Conservation (phyloP, 75 land plant species). For the Pinus tabuliformis region DNA sequence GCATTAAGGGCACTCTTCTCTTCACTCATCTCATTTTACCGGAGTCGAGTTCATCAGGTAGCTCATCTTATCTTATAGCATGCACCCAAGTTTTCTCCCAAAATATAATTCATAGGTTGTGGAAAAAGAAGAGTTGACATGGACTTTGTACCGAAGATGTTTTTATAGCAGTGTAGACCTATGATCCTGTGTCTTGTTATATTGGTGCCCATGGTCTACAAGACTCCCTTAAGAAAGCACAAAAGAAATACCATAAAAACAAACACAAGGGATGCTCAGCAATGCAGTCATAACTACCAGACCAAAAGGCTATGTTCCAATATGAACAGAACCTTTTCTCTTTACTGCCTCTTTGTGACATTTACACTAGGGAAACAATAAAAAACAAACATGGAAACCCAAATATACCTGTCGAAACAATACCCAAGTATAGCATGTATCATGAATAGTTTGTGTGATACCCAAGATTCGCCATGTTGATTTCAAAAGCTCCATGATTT, state of each 20-base stretch:
- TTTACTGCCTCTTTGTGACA: not conserved
- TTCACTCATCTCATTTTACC: too few relatives aligned
- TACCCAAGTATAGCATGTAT: slow-evolving; percentile 93
- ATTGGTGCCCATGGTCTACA: not conserved
- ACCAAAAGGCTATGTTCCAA: not conserved
- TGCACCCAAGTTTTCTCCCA: too few relatives aligned
- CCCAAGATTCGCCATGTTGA: slow-evolving; percentile 95
- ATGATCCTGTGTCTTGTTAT: not conserved
- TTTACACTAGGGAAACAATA: not conserved
- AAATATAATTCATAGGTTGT: too few relatives aligned
- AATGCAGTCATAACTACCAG: not conserved
- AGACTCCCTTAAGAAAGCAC: not conserved
- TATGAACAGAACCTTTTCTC: not conserved
- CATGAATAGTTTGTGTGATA: slow-evolving; percentile 94
- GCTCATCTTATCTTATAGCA: too few relatives aligned
- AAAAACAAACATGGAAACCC: not conserved
- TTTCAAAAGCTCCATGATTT: slow-evolving; percentile 90
- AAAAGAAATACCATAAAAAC: not conserved
- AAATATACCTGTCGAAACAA: slow-evolving; percentile 89
- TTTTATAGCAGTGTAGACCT: not conserved
- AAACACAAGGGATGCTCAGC: not conserved
- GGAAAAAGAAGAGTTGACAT: too few relatives aligned
- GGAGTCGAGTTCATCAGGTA: too few relatives aligned
- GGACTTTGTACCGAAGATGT: not conserved
- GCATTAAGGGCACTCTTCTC: too few relatives aligned